Percentiles rank a stretch among this genome's conserved stretches.
Conservation (phyloP, 768 basidiomycete species). For the Mycena sanguinolenta region DNA sequence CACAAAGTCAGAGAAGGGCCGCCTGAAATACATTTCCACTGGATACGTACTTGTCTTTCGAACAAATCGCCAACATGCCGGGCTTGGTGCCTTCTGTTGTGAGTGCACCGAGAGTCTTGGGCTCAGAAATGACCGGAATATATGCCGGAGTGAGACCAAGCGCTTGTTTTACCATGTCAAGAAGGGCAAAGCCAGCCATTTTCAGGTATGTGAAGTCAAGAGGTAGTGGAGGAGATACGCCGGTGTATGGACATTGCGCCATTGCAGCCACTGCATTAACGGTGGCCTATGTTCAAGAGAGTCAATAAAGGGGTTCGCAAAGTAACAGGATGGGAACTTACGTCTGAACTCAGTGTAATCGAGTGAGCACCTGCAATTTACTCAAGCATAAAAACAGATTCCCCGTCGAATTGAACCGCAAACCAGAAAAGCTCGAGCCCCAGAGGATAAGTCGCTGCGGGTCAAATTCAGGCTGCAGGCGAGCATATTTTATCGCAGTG, state of each 20-base stretch:
- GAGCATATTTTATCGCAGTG: constrained; percentile 49
- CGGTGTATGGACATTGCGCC: constrained; percentile 51
- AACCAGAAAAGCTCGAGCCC: constrained; percentile 44
- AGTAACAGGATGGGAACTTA: constrained; percentile 15
- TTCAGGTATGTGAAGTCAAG: constrained; percentile 36
- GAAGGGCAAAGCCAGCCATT: constrained; percentile 34
- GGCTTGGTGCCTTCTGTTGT: constrained; percentile 37
- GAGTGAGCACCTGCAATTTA: constrained; percentile 46
- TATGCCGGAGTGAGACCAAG: constrained; percentile 45
- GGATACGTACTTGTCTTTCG: constrained; percentile 22
- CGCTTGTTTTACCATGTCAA: constrained; percentile 44
- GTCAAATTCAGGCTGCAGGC: constrained; percentile 47
- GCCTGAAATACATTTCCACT: not conserved
- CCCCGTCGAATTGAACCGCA: not conserved
- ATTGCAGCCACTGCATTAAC: constrained; percentile 47
- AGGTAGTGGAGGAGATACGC: constrained; percentile 25
- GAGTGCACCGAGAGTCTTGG: constrained; percentile 46
- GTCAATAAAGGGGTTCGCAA: not conserved
- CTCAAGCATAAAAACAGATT: not conserved
- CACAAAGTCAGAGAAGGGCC: not conserved
- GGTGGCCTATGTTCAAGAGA: constrained; percentile 31
- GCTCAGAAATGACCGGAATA: constrained; percentile 44
- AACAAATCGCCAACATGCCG: constrained; percentile 37
- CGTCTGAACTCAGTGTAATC: constrained; percentile 47
- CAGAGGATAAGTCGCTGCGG: constrained; percentile 48